Conservation (phyloP, 768 basidiomycete genomes). For the Peribolospora kevripleyi region DNA sequence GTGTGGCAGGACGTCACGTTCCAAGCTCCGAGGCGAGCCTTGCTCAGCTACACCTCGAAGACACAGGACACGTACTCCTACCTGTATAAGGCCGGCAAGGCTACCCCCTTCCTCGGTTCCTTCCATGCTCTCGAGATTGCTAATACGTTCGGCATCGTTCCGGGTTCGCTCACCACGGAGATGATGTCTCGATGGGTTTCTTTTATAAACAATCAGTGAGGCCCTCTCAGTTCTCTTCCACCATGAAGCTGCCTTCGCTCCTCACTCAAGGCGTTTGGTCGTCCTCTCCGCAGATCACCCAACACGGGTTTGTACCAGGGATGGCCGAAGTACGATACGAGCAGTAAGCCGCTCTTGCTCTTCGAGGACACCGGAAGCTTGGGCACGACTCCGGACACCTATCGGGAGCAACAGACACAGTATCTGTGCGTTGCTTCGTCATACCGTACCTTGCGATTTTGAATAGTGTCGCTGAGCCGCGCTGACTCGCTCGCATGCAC, state of each 20-base stretch:
- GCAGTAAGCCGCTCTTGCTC: background rate
- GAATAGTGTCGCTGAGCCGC: too few species aligned
- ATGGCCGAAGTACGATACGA: background rate
- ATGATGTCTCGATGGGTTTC: slow-evolving; percentile 2
- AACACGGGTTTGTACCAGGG: background rate
- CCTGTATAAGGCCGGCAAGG: background rate
- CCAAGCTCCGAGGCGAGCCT: background rate
- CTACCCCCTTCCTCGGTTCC: background rate
- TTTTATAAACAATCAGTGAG: slow-evolving; percentile 1
- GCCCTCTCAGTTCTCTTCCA: background rate
- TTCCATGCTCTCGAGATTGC: slow-evolving; percentile 2
- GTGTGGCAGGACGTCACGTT: too few species aligned
- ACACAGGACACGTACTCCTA: background rate
- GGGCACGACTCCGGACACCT: background rate
- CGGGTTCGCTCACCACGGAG: background rate
- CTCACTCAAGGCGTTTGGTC: slow-evolving; percentile 1
- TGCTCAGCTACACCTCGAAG: background rate
- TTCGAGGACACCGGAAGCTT: background rate
- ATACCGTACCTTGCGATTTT: background rate
- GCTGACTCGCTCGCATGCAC: too few species aligned
- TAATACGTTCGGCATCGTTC: background rate
- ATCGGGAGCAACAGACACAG: background rate
- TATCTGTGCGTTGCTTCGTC: background rate
- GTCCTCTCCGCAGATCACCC: background rate
- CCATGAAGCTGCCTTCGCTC: background rate